phyloP scores from a whole-genome alignment of 2,329 filamentous ascomycete genomes.

The Aspergillus luchuensis region DNA sequence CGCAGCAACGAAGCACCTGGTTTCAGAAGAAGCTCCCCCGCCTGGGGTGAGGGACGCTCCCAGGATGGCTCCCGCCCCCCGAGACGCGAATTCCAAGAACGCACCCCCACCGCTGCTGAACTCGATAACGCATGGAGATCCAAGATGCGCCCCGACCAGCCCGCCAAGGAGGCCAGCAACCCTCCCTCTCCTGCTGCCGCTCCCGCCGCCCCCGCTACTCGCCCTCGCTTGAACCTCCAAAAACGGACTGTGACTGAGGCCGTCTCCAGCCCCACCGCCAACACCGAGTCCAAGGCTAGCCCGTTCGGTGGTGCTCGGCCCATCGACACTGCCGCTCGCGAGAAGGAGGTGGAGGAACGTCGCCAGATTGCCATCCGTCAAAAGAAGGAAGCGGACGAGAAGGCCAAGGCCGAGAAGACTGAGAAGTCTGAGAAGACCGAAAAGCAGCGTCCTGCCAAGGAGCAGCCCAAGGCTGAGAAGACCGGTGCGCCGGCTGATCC shows the following conservation, averaged over 20 bases:
- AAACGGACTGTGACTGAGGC: conserved; percentile 90
- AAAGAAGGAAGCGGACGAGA: conserved; percentile 86
- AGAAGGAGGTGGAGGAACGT: conserved; percentile 90
- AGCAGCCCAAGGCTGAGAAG: conserved; percentile 41
- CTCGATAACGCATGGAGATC: conserved; percentile 90
- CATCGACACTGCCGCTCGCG: conserved; percentile 87
- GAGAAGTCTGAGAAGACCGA: conserved; percentile 71
- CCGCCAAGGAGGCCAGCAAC: conserved; percentile 70
- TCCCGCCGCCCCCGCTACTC: conserved; percentile 58
- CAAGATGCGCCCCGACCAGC: conserved; percentile 85
- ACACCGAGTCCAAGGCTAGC: conserved; percentile 75
- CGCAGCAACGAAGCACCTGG: conserved; percentile 62
- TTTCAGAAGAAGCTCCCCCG: conserved; percentile 68
- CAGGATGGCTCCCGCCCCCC: conserved; percentile 80
- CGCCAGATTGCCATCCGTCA: conserved; percentile 70
- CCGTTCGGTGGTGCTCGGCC: conserved; percentile 92
- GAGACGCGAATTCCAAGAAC: conserved; percentile 73
- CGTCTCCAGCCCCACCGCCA: conserved; percentile 49
- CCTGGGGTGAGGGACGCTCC: conserved; percentile 69
- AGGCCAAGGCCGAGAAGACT: conserved; percentile 79
- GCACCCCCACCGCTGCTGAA: conserved; percentile 81
- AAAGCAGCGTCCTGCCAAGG: conserved; percentile 57
- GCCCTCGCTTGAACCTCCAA: conserved; percentile 82
- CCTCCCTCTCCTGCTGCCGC: conserved; percentile 73
- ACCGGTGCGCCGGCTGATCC: conserved; percentile 35